A percentile compares a stretch with the other conserved stretches of the same genome.
phyloP scores from a whole-genome alignment of 768 basidiomycete genomes.

The Megacollybia marginata region DNA sequence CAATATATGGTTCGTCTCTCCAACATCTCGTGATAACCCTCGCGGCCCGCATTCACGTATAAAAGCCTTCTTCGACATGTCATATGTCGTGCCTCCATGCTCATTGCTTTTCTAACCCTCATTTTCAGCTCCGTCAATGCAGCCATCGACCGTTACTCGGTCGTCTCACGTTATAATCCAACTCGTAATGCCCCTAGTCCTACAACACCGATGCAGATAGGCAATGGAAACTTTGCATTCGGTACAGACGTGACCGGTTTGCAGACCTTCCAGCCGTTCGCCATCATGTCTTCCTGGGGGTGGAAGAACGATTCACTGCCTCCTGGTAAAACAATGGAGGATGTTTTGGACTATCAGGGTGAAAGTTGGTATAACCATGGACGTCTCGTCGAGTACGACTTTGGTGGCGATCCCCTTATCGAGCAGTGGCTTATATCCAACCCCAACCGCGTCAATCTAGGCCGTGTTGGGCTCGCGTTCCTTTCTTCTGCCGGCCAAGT shows the following conservation, averaged over 20 bases:
- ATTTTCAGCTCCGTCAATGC: neutral
- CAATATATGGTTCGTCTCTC: neutral
- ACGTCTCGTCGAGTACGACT: conserved; percentile 41
- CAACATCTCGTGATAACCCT: neutral
- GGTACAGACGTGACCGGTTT: conserved; percentile 51
- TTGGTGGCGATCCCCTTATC: conserved; percentile 34
- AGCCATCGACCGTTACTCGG: conserved; percentile 33
- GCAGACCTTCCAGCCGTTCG: conserved; percentile 50
- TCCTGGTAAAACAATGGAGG: conserved; percentile 28
- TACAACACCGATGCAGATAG: conserved; percentile 49
- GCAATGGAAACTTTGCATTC: conserved; percentile 58
- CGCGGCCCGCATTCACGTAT: neutral
- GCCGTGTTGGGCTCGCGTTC: conserved; percentile 41
- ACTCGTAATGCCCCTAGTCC: conserved; percentile 36
- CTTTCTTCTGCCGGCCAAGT: conserved; percentile 17
- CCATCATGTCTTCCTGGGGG: conserved; percentile 51
- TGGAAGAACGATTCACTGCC: conserved; percentile 57
- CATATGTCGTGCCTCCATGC: neutral
- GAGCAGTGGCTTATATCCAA: conserved; percentile 53
- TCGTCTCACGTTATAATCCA: conserved; percentile 46
- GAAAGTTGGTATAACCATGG: conserved; percentile 45
- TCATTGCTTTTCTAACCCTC: neutral
- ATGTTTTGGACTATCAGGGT: conserved; percentile 41
- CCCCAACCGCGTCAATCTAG: conserved; percentile 51
- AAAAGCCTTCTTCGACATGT: neutral